Percentiles rank a stretch among this genome's conserved stretches.
Evolutionary conservation across 192 early-diverging fungal species (phyloP).

Genomic region (Coemansia sp.): DNA sequence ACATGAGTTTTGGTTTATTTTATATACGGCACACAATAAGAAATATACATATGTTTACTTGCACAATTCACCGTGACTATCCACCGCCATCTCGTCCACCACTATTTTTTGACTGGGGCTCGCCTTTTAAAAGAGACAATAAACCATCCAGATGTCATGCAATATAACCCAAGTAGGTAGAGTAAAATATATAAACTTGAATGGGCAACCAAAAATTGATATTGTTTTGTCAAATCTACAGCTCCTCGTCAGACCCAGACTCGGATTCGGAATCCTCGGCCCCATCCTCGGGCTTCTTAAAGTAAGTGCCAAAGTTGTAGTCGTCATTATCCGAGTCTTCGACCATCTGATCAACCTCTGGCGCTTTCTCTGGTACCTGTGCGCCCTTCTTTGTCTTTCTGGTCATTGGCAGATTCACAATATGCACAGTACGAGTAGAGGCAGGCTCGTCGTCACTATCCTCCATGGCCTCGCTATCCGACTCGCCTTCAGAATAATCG

Average conservation of each 20-base stretch:
- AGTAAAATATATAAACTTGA: too few relatives aligned
- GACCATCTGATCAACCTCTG: not conserved
- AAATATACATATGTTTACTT: too few relatives aligned
- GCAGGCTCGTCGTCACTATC: conserved; percentile 28
- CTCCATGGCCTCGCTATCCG: conserved; percentile 33
- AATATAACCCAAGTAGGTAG: too few relatives aligned
- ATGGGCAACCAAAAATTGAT: too few relatives aligned
- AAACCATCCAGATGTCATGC: too few relatives aligned
- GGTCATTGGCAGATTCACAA: conserved; percentile 26
- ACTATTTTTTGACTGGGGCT: too few relatives aligned
- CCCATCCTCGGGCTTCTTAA: conserved; percentile 25
- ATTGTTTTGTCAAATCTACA: not conserved
- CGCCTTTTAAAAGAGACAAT: too few relatives aligned
- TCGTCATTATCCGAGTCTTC: conserved; percentile 23
- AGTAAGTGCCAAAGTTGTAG: conserved; percentile 57
- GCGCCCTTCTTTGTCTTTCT: conserved; percentile 5
- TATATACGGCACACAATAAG: too few relatives aligned
- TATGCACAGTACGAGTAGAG: conserved; percentile 17
- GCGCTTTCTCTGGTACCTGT: not conserved
- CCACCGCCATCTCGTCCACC: too few relatives aligned
- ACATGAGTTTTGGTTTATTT: too few relatives aligned
- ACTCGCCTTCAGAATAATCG: conserved; percentile 37
- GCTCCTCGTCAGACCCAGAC: not conserved
- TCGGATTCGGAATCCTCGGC: not conserved
- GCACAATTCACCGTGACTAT: too few relatives aligned